Evolutionary conservation across 2,329 filamentous ascomycete genomes (phyloP), one percentile per base, ranked within the genome.

Genomic region (Leptographium radiaticola): DNA sequence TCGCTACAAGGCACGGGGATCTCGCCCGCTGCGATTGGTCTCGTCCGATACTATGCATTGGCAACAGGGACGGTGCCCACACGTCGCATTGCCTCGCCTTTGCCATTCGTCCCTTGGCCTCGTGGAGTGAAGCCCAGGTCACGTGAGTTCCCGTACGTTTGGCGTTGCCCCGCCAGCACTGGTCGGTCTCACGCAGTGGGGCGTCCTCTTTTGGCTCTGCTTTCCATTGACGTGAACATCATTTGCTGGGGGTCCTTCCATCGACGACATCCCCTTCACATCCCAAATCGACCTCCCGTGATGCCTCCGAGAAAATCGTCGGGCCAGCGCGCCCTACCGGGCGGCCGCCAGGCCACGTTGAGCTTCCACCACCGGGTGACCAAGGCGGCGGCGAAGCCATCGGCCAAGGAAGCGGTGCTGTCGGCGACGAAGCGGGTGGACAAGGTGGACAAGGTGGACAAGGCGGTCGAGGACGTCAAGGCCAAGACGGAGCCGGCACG

Each of bases 311-410:
- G 75, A 18, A 71, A 73, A 63, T 73, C 75, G n/a, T 65, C 71
- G 43, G 67, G 67, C 60, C 20, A 40, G 34, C 53, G 48, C 9
- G 8, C 15, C 4, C 8, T 33, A 5, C 49, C 54, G 16, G 66
- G 64, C 59, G 63, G 64, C 56, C 76, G 73, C 62, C 78, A 81
- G 59, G 73, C 75, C 10, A 81, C 75, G 40, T 71, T 80, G 55
- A 79, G 74, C 64, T 81, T 81, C 69, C 73, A 77, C 60, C 74
- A 74, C 64, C 70, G 70, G 44, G 75, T 81, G 47, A 80, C 77
- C 55, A 81, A 81, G 63, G 30, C 57, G 3, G 69, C 72, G 4
- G 65, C 73, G 30, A 74, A 73, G 59, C 55, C 46, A 20, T 68
- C 75, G 20, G 63, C 62, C 58, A 79, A 79, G 62, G 71, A 73